phyloP scores from a whole-genome alignment of 1,284 basidiomycete genomes.

The Tilletia horrida region DNA sequence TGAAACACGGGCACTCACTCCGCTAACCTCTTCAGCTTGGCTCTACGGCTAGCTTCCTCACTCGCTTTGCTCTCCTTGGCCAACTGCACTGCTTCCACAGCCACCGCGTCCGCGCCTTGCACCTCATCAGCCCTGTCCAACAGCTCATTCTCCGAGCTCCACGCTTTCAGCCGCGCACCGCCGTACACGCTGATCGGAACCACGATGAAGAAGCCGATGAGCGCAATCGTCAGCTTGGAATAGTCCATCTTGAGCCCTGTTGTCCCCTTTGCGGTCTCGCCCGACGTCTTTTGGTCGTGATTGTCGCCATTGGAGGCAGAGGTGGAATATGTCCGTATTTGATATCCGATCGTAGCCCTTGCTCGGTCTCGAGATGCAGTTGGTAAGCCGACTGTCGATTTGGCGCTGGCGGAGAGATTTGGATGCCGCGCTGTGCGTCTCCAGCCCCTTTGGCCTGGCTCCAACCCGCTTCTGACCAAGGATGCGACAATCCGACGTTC shows the following conservation, averaged over 20 bases:
- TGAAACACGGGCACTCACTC: neutral
- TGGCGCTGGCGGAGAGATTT: too few species aligned
- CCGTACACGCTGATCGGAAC: neutral
- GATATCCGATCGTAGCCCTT: too few species aligned
- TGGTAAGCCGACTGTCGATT: too few species aligned
- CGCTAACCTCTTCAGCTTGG: conserved; percentile 11
- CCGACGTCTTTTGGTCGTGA: too few species aligned
- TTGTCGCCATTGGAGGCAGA: too few species aligned
- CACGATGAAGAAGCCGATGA: conserved; percentile 10
- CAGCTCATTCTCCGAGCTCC: neutral
- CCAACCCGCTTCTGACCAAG: conserved; percentile 29
- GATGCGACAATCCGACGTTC: conserved; percentile 36
- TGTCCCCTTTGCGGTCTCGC: too few species aligned
- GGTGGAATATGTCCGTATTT: too few species aligned
- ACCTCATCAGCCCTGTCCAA: neutral
- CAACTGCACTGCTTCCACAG: neutral
- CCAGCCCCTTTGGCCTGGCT: conserved; percentile 30
- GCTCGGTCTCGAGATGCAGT: too few species aligned
- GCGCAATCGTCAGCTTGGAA: too few species aligned
- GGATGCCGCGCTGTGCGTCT: conserved; percentile 3
- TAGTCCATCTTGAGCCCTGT: too few species aligned
- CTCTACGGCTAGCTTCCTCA: neutral
- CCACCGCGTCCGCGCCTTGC: neutral
- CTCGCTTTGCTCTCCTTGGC: neutral
- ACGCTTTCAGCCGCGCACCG: neutral